Evolutionary conservation across 192 early-diverging fungal genomes (phyloP).

Genomic region (Mortierella hygrophila): DNA sequence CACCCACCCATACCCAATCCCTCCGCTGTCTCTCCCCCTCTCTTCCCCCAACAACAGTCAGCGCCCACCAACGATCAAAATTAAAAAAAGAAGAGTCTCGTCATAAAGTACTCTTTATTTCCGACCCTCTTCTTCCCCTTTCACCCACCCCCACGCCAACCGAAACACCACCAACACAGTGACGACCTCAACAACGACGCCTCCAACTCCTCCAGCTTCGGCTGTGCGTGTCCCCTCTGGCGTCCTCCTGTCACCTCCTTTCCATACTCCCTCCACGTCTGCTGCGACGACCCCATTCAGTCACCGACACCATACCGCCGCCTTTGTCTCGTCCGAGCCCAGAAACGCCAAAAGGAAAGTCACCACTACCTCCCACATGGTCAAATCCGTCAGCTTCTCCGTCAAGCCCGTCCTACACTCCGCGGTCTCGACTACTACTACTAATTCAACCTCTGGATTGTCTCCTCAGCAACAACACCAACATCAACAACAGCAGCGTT

Average conservation of each 20-base stretch:
- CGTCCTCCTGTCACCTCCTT: background rate
- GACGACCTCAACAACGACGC: conserved; percentile 9
- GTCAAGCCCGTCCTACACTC: background rate
- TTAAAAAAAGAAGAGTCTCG: background rate
- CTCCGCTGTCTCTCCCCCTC: background rate
- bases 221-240: conserved; percentile 9
- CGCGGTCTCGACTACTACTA: background rate
- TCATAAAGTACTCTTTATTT: background rate
- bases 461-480: background rate
- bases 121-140: background rate
- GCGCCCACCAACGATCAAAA: background rate
- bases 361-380: background rate
- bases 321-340: background rate
- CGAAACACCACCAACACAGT: conserved; percentile 8
- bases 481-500: background rate
- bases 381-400: background rate
- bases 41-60: background rate
- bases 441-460: too few relatives aligned
- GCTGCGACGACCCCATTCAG: background rate
- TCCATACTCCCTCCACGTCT: background rate
- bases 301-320: background rate
- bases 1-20: background rate
- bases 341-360: conserved; percentile 1
- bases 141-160: background rate
- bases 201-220: conserved; percentile 9